These are phyloP conservation scores for Lasiosphaeria ovina DNA, from an alignment of 495 filamentous ascomycete species.

Conservation along the genomic window DNA sequence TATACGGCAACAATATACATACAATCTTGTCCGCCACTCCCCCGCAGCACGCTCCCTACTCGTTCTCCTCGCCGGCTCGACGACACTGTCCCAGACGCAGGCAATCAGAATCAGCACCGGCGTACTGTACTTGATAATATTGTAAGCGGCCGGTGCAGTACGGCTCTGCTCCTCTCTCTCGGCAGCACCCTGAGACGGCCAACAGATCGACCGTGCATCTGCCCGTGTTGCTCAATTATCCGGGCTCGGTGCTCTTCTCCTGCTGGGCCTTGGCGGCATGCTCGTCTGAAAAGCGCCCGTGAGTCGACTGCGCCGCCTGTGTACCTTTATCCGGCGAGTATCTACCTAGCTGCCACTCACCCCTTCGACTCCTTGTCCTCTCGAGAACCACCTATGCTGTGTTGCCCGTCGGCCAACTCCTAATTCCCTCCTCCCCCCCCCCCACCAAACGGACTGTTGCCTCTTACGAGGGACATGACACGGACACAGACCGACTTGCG, in stretches of 20 bases:
- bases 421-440: constrained; percentile 1
- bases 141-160: constrained; percentile 14
- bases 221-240: constrained; percentile 36
- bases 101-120: too few species aligned
- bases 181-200: constrained; percentile 12
- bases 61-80: constrained; percentile 7
- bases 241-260: constrained; percentile 30
- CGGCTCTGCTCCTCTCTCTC: constrained; percentile 3
- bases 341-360: constrained; percentile 27
- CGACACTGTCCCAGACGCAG: constrained; percentile 7
- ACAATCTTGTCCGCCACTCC: constrained; percentile 22
- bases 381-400: constrained; percentile 13
- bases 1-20: constrained; percentile 19
- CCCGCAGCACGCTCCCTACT: constrained; percentile 12
- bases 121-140: neutral
- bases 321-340: constrained; percentile 37
- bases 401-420: constrained; percentile 5
- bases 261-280: constrained; percentile 28
- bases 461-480: constrained; percentile 20
- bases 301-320: constrained; percentile 34
- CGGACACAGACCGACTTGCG: constrained; percentile 16
- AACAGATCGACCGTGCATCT: constrained; percentile 27
- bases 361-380: constrained; percentile 21
- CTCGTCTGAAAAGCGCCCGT: constrained; percentile 22
- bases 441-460: neutral